Conservation (phyloP, 345 rosid genomes). For the Pugionium cornutum region DNA sequence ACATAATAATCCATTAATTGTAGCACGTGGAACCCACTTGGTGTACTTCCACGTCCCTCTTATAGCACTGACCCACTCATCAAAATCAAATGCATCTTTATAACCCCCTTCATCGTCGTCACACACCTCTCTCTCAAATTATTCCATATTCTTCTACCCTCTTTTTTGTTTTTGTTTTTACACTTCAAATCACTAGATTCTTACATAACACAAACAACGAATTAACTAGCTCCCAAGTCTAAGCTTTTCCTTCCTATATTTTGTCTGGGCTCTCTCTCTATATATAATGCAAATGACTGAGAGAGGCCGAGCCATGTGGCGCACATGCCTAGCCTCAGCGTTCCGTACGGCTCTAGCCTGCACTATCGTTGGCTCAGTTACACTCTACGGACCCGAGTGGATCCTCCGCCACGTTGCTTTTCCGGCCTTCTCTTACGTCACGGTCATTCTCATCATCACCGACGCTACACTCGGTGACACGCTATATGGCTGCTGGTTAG, state of each 20-base stretch:
- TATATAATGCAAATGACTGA: conserved; percentile 39
- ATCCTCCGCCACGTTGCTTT: conserved; percentile 52
- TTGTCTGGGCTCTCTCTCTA: conserved; percentile 8
- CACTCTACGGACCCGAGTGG: conserved; percentile 66
- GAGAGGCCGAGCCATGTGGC: conserved; percentile 62
- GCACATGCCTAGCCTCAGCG: conserved; percentile 62
- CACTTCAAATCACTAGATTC: conserved; percentile 37
- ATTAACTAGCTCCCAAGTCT: conserved; percentile 38
- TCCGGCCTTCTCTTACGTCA: conserved; percentile 84
- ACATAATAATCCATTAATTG: conserved; percentile 37
- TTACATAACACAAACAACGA: conserved; percentile 34
- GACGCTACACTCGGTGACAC: conserved; percentile 84
- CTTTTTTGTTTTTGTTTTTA: conserved; percentile 14
- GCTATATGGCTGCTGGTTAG: conserved; percentile 69
- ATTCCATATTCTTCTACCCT: conserved; percentile 37
- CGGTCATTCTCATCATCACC: conserved; percentile 57
- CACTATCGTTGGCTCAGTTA: conserved; percentile 59
- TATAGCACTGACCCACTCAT: conserved; percentile 42
- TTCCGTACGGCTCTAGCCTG: conserved; percentile 79
- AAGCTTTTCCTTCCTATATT: conserved; percentile 19
- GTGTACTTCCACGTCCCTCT: conserved; percentile 45
- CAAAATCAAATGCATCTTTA: conserved; percentile 35
- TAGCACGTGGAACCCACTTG: conserved; percentile 43
- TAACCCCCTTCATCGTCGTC: conserved; percentile 36
- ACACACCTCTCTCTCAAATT: conserved; percentile 37